phyloP scores from a whole-genome alignment of 176 grass and related monocot genomes.

The Themeda triandra region DNA sequence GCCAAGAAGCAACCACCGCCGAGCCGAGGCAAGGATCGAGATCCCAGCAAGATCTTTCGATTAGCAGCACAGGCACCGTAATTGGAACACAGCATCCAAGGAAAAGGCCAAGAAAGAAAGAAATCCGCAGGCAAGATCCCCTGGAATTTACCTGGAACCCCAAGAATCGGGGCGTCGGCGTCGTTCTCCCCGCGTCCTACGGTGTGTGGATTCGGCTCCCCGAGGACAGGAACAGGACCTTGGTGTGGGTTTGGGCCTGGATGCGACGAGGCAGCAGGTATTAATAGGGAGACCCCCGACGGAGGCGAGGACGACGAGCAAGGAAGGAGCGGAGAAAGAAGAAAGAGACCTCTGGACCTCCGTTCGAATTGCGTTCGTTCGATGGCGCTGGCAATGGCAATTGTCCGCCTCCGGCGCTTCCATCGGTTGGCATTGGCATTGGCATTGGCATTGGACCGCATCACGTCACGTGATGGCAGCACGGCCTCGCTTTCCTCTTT shows the following conservation, averaged over 20 bases:
- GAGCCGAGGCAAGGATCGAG: neutral
- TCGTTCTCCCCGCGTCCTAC: neutral
- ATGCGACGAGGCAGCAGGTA: neutral
- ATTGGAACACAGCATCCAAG: neutral
- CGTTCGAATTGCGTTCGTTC: neutral
- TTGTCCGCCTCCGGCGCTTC: neutral
- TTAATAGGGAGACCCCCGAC: constrained; percentile 16
- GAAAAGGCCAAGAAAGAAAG: neutral
- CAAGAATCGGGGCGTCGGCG: neutral
- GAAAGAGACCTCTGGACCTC: constrained; percentile 1
- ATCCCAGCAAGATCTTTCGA: neutral
- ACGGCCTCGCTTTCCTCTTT: neutral
- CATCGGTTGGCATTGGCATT: neutral
- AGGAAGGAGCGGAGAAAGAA: neutral
- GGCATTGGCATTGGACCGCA: neutral
- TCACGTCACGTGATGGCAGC: neutral
- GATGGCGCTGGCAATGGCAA: neutral
- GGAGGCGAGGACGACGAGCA: neutral
- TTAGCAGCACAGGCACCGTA: neutral
- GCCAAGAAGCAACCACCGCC: neutral
- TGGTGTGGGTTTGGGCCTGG: neutral
- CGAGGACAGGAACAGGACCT: neutral
- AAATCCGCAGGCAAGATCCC: neutral
- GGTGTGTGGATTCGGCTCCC: neutral
- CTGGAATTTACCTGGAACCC: constrained; percentile 21